phyloP scores from a whole-genome alignment of 1,284 basidiomycete genomes.

The Sphagnurus paluster region DNA sequence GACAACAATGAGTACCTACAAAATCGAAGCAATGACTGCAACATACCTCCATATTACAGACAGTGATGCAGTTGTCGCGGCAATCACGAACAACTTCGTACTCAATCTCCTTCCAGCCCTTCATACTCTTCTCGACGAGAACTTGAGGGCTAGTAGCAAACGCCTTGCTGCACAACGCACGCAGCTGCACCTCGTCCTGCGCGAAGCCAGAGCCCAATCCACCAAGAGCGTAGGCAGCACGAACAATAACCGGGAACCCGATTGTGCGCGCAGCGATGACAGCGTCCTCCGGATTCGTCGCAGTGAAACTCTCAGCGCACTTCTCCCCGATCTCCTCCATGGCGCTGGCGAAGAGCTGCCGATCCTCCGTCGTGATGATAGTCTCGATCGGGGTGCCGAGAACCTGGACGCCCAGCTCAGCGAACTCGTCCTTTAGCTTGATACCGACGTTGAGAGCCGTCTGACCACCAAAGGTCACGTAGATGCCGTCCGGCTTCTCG shows the following conservation, averaged over 20 bases:
- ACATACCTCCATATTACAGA: slow-evolving; percentile 99
- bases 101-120: slow-evolving; percentile 99
- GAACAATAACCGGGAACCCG: slow-evolving; percentile 96
- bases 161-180: slow-evolving; percentile 87
- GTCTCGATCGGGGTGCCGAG: slow-evolving; percentile 97
- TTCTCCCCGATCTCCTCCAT: slow-evolving; percentile 97
- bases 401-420: slow-evolving; percentile 84
- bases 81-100: slow-evolving; percentile 99
- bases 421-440: slow-evolving; percentile 96
- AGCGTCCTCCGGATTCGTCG: slow-evolving; percentile 85
- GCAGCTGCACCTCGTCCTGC: slow-evolving; percentile 84
- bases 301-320: slow-evolving; percentile 87
- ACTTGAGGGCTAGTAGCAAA: slow-evolving; percentile 98
- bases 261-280: slow-evolving; percentile 82
- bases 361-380: slow-evolving; percentile 96
- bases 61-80: slow-evolving; percentile 96
- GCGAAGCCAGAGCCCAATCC: slow-evolving; percentile 96
- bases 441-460: slow-evolving; percentile 97
- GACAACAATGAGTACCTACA: slow-evolving; percentile 2
- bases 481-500: slow-evolving; percentile 98
- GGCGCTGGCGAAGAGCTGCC: slow-evolving; percentile 91
- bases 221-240: slow-evolving; percentile 95
- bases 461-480: slow-evolving; percentile 98
- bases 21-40: neutral
- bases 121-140: slow-evolving; percentile 98